These are phyloP conservation scores for Nothophytophthora sp. DNA, from an alignment of 352 stramenopile genomes.

Conservation along the genomic window DNA sequence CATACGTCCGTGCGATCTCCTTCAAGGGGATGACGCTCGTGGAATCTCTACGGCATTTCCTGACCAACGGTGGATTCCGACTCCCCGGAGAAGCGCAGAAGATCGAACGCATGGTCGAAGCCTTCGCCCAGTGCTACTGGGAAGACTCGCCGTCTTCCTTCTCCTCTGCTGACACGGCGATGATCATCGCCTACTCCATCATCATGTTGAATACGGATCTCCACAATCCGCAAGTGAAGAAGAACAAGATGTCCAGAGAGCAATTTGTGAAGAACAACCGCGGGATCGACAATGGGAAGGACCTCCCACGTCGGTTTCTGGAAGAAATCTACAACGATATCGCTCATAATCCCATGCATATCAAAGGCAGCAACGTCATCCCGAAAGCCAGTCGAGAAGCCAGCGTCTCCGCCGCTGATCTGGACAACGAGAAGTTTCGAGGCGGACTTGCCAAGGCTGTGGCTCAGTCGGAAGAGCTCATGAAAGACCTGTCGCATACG, in stretches of 20 bases:
- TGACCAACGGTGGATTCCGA: constrained; percentile 97
- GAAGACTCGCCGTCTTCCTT: constrained; percentile 90
- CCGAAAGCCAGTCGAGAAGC: constrained; percentile 43
- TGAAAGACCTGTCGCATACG: constrained; percentile 79
- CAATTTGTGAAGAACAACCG: constrained; percentile 98
- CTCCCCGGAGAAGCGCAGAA: constrained; percentile 98
- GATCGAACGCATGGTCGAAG: constrained; percentile 97
- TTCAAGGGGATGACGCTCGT: constrained; percentile 98
- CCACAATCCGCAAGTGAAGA: constrained; percentile 91
- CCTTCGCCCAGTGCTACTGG: constrained; percentile 98
- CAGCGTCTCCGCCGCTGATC: constrained; percentile 39
- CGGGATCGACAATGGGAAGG: constrained; percentile 90
- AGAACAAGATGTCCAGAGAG: constrained; percentile 97
- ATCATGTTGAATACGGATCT: constrained; percentile 93
- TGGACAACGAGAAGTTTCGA: constrained; percentile 83
- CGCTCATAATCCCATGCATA: constrained; percentile 90
- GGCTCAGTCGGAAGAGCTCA: constrained; percentile 81
- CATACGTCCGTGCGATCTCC: constrained; percentile 95
- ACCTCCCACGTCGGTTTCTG: constrained; percentile 92
- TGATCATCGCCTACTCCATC: constrained; percentile 92
- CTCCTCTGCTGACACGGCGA: constrained; percentile 80
- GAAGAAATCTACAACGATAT: constrained; percentile 97
- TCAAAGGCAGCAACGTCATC: constrained; percentile 76
- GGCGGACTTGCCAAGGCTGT: constrained; percentile 69
- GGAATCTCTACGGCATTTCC: constrained; percentile 95